Conservation (phyloP, 2,329 filamentous ascomycete genomes). For the Talaromyces islandicus region DNA sequence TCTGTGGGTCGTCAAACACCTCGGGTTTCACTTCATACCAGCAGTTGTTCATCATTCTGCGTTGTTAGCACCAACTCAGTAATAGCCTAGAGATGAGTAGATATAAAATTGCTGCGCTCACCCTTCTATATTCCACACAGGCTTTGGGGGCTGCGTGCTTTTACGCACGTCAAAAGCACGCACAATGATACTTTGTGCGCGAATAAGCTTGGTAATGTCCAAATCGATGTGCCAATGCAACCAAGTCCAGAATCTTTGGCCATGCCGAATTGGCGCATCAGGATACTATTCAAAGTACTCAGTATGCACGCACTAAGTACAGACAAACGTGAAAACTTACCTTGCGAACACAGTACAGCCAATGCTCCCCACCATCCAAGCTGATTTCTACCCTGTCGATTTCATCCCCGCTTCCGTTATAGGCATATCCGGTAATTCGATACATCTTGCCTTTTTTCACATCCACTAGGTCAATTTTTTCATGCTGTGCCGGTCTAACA, state of each 20-base stretch:
- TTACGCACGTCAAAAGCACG: slow-evolving; percentile 47
- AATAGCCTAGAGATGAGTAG: neutral
- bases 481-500: slow-evolving; percentile 41
- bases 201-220: slow-evolving; percentile 38
- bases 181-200: slow-evolving; percentile 39
- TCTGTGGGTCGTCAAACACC: slow-evolving; percentile 27
- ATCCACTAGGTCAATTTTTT: slow-evolving; percentile 35
- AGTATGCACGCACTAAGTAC: slow-evolving; percentile 10
- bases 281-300: slow-evolving; percentile 33
- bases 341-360: slow-evolving; percentile 45
- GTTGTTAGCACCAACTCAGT: neutral
- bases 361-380: slow-evolving; percentile 42
- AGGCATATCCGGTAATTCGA: slow-evolving; percentile 43
- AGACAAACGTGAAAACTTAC: slow-evolving; percentile 17
- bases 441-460: slow-evolving; percentile 37
- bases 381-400: slow-evolving; percentile 46
- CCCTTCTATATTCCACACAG: slow-evolving; percentile 46
- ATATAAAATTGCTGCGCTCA: slow-evolving; percentile 12
- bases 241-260: slow-evolving; percentile 52
- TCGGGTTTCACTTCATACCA: slow-evolving; percentile 43
- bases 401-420: slow-evolving; percentile 46
- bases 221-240: slow-evolving; percentile 49
- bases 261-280: slow-evolving; percentile 45
- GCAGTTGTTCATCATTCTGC: slow-evolving; percentile 51
- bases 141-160: slow-evolving; percentile 44